These are phyloP conservation scores for Ophiosphaerella narmari DNA, from an alignment of 2,329 filamentous ascomycete species.

Conservation along the genomic window DNA sequence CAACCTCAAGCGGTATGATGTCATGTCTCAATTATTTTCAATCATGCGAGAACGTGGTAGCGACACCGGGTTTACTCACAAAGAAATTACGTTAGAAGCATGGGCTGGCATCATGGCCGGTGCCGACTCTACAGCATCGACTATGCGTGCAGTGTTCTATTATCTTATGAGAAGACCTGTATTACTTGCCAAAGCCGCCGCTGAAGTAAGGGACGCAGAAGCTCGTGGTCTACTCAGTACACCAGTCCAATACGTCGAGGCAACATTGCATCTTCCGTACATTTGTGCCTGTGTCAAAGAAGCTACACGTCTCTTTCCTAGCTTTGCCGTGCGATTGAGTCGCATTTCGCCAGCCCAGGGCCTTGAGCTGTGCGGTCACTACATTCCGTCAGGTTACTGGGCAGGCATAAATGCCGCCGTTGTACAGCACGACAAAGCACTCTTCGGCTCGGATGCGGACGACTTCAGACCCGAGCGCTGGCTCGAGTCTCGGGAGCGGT, in stretches of 20 bases:
- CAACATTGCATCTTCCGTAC: slow-evolving; percentile 25
- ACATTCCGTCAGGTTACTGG: slow-evolving; percentile 41
- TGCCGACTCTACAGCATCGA: slow-evolving; percentile 43
- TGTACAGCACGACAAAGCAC: slow-evolving; percentile 51
- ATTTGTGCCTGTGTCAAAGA: slow-evolving; percentile 42
- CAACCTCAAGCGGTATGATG: slow-evolving; percentile 11
- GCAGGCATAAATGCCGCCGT: slow-evolving; percentile 46
- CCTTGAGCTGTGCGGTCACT: slow-evolving; percentile 17
- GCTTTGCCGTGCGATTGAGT: slow-evolving; percentile 26
- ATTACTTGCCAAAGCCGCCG: slow-evolving; percentile 19
- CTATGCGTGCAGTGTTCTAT: slow-evolving; percentile 44
- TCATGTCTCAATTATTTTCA: slow-evolving; percentile 22
- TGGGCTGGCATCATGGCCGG: slow-evolving; percentile 41
- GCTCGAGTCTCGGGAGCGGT: slow-evolving; percentile 37
- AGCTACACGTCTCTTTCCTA: slow-evolving; percentile 23
- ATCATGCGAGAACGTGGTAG: slow-evolving; percentile 36
- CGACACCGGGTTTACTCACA: slow-evolving; percentile 35
- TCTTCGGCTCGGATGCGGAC: slow-evolving; percentile 55
- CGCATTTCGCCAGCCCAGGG: slow-evolving; percentile 29
- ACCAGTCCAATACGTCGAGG: slow-evolving; percentile 22
- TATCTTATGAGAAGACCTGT: slow-evolving; percentile 42
- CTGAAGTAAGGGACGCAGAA: slow-evolving; percentile 20
- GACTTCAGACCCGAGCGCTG: slow-evolving; percentile 56
- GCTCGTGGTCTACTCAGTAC: slow-evolving; percentile 12
- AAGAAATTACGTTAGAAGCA: slow-evolving; percentile 35